Percentiles rank a stretch among this genome's conserved stretches.
These are phyloP conservation scores for Cochlearia excelsa DNA, from an alignment of 345 rosid species.

Conservation along the genomic window DNA sequence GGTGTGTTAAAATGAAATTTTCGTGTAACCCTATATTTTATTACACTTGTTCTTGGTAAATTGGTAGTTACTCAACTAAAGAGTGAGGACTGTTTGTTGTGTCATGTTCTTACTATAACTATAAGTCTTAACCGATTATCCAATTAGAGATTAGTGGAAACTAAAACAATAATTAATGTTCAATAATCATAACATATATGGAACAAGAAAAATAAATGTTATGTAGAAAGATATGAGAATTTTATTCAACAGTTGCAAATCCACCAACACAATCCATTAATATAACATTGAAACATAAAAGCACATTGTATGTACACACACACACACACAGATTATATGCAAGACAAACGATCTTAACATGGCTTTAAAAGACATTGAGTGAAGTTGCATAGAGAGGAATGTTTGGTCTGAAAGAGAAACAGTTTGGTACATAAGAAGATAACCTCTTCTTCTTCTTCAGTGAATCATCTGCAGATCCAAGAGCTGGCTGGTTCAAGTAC, in stretches of 20 bases:
- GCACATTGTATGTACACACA: slow-evolving; percentile 22
- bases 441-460: slow-evolving; percentile 42
- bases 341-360: slow-evolving; percentile 13
- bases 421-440: slow-evolving; percentile 54
- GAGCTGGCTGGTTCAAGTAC: slow-evolving; percentile 78
- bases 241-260: slow-evolving; percentile 27
- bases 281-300: neutral
- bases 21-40: too few species aligned
- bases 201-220: slow-evolving; percentile 20
- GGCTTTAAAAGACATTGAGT: slow-evolving; percentile 50
- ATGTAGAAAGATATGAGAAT: slow-evolving; percentile 5
- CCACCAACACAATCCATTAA: neutral
- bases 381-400: slow-evolving; percentile 52
- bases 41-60: too few species aligned
- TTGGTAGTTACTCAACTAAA: too few species aligned
- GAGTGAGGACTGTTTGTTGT: too few species aligned
- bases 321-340: slow-evolving; percentile 1
- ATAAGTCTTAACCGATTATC: too few species aligned
- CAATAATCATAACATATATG: slow-evolving; percentile 18
- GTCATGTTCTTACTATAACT: too few species aligned
- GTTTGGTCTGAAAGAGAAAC: slow-evolving; percentile 57
- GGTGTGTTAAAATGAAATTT: too few species aligned
- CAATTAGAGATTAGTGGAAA: too few species aligned
- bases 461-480: slow-evolving; percentile 39
- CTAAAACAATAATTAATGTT: neutral